Evolutionary conservation across 2,329 filamentous ascomycete genomes (phyloP), one percentile per base, ranked within the genome.

Genomic region (Thelonectria olida): DNA sequence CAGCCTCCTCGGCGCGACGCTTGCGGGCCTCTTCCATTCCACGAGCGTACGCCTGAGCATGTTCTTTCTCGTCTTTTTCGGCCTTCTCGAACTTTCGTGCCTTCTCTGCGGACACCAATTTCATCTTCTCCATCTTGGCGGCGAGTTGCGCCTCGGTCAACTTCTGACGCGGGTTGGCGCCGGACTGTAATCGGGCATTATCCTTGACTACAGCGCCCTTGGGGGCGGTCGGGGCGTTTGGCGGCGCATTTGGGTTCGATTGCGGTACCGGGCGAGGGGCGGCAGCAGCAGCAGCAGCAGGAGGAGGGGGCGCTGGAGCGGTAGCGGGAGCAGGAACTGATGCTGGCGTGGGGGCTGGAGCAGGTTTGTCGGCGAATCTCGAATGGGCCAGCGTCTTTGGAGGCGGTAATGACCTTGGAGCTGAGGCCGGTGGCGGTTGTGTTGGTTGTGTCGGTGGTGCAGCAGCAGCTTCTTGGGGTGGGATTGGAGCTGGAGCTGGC

Each of bases 71-170:
- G 68, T 88, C 86, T 63, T 81, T 79, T 72, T 87, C 83, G 1
- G 84, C 84, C 71, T 85, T 82, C 68, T 88, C 84, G 66, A 86
- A 87, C 62, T 84, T 85, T 67, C 84, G 82, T 67, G 83, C 81
- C 75, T 85, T 86, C 72, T 89, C 86, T 0, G 83, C 85, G 0
- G 82, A 80, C 1, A 86, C 72, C 8, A 89, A 79, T 58, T 86
- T 85, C 83, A 88, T 88, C 72, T 84, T 78, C 67, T 84, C 84
- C 82, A 89, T 86, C 72, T 87, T 88, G 61, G 78, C 82, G 0
- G 84, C 79, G 4, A 89, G 81, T 74, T 90, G 84, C 1, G 78
- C 75, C 0, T 89, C 85, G 0, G 86, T 88, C 25, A 88, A 81
- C 74, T 88, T 88, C 22, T 83, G 82, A 10, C 85, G 84, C 22